These are phyloP conservation scores for Phoma sp. DNA, from an alignment of 2,329 filamentous ascomycete species.

Conservation along the genomic window DNA sequence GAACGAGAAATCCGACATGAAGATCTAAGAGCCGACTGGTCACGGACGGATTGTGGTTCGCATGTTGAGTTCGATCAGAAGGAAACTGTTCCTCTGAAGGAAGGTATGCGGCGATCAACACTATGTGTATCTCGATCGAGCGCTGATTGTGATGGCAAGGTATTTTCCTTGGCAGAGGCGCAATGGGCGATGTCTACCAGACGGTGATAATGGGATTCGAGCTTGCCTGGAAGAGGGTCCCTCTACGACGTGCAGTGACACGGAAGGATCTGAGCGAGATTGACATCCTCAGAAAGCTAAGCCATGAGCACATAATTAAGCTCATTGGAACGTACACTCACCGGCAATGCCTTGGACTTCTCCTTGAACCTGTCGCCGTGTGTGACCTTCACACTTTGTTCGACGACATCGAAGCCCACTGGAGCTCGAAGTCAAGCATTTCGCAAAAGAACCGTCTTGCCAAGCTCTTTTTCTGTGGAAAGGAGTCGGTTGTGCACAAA, in stretches of 20 bases:
- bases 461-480: background rate
- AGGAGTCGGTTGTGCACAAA: too few relatives aligned
- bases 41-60: background rate
- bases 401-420: background rate
- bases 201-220: slow-evolving; percentile 16
- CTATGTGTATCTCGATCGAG: too few relatives aligned
- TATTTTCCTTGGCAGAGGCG: slow-evolving; percentile 22
- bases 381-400: slow-evolving; percentile 30
- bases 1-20: background rate
- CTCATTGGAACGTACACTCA: slow-evolving; percentile 32
- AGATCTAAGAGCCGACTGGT: background rate
- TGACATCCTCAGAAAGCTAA: slow-evolving; percentile 27
- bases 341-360: slow-evolving; percentile 20
- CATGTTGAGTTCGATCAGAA: background rate
- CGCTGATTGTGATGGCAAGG: slow-evolving; percentile 28
- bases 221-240: slow-evolving; percentile 27
- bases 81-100: background rate
- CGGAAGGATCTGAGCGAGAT: slow-evolving; percentile 27
- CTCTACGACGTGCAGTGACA: slow-evolving; percentile 18
- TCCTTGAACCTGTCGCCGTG: slow-evolving; percentile 26
- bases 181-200: slow-evolving; percentile 28
- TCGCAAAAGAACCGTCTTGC: background rate
- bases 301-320: slow-evolving; percentile 27
- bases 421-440: background rate
- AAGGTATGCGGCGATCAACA: background rate